These are phyloP conservation scores for Kockiozyma suomiensis DNA, from an alignment of 805 yeast species.

Conservation along the genomic window DNA sequence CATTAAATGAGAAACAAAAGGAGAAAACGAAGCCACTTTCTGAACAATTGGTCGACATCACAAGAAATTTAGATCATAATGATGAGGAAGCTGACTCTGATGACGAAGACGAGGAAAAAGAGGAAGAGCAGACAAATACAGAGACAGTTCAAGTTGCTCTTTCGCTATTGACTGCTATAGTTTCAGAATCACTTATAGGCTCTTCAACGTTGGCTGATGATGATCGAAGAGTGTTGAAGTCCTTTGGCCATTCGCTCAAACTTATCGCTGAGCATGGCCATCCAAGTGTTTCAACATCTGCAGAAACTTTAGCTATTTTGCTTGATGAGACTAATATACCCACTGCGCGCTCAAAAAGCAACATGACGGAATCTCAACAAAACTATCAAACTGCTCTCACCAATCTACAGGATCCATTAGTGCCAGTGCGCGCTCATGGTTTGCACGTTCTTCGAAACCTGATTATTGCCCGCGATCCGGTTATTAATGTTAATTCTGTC, in stretches of 20 bases:
- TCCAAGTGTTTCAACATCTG: constrained; percentile 24
- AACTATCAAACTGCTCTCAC: constrained; percentile 61
- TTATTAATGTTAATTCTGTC: constrained; percentile 55
- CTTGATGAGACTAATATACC: constrained; percentile 24
- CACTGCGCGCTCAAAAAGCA: background rate
- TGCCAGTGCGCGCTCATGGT: constrained; percentile 88
- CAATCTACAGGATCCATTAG: constrained; percentile 71
- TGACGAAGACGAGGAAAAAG: constrained; percentile 37
- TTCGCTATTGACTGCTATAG: constrained; percentile 40
- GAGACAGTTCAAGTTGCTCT: constrained; percentile 42
- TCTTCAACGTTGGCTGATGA: constrained; percentile 11
- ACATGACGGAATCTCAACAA: constrained; percentile 29
- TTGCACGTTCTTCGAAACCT: constrained; percentile 63
- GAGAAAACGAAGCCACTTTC: constrained; percentile 45
- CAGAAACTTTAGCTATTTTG: constrained; percentile 29
- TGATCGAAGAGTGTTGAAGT: constrained; percentile 23
- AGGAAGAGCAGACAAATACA: constrained; percentile 37
- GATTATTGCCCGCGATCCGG: constrained; percentile 53
- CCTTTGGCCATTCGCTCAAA: constrained; percentile 24
- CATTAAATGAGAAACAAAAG: constrained; percentile 39
- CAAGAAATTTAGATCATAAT: constrained; percentile 1
- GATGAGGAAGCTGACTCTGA: constrained; percentile 38
- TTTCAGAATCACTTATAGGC: constrained; percentile 37
- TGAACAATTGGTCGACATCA: constrained; percentile 19
- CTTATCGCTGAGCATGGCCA: constrained; percentile 29